phyloP scores from a whole-genome alignment of 2,329 filamentous ascomycete species.

The Stemphylium vesicarium region DNA sequence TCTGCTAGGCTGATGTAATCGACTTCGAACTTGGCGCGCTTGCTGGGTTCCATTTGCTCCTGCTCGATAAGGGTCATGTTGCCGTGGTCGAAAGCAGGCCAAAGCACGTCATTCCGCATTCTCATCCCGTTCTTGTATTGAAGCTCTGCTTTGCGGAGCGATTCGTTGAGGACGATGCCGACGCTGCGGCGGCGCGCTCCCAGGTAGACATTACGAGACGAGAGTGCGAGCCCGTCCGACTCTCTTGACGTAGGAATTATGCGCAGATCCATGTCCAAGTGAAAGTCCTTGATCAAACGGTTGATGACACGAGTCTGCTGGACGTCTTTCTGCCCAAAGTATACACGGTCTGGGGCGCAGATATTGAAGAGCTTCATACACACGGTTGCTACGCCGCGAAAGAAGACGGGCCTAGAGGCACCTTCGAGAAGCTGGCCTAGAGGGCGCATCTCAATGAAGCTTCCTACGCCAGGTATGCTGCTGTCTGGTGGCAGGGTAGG shows the following conservation, averaged over 20 bases:
- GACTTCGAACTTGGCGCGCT: constrained; percentile 77
- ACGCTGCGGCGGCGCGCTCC: constrained; percentile 74
- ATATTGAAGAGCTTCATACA: constrained; percentile 95
- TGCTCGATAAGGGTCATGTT: constrained; percentile 66
- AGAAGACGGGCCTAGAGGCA: constrained; percentile 86
- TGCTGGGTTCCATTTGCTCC: constrained; percentile 61
- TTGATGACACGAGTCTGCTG: constrained; percentile 93
- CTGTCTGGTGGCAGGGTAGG: constrained; percentile 77
- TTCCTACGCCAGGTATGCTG: constrained; percentile 77
- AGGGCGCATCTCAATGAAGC: constrained; percentile 90
- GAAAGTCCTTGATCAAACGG: constrained; percentile 86
- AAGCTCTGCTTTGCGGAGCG: constrained; percentile 73
- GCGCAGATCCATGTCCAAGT: constrained; percentile 75
- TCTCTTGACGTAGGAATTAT: constrained; percentile 80
- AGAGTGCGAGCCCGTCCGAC: constrained; percentile 82
- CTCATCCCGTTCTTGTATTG: constrained; percentile 64
- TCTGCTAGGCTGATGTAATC: constrained; percentile 94
- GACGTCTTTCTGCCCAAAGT: constrained; percentile 97
- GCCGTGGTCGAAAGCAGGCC: constrained; percentile 69
- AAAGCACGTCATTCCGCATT: constrained; percentile 71
- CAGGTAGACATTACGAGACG: constrained; percentile 92
- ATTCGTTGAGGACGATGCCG: constrained; percentile 73
- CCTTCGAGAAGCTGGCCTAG: constrained; percentile 84
- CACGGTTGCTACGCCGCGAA: constrained; percentile 92
- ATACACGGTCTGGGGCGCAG: constrained; percentile 76